Percentiles rank a stretch among this genome's conserved stretches.
These are phyloP conservation scores for Trametes coccinea DNA, from an alignment of 768 basidiomycete genomes.

Conservation along the genomic window DNA sequence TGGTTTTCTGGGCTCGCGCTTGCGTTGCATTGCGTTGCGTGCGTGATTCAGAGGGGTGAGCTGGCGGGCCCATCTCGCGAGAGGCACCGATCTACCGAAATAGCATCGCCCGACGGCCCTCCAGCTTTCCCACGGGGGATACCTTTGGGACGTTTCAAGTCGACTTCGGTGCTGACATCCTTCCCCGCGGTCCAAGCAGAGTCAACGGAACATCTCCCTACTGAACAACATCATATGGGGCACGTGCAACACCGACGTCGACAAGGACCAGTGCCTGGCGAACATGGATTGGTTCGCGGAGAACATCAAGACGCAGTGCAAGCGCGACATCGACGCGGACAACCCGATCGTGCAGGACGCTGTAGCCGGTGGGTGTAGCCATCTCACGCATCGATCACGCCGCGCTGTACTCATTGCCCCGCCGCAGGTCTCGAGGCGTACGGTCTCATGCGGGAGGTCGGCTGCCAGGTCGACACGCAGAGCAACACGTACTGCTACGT, in stretches of 20 bases:
- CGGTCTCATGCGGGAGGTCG: slow-evolving; percentile 57
- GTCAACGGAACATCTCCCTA: slow-evolving; percentile 58
- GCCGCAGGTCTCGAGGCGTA: slow-evolving; percentile 61
- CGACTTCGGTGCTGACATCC: slow-evolving; percentile 3
- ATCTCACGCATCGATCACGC: background rate
- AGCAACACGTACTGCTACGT: slow-evolving; percentile 74
- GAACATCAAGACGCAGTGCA: slow-evolving; percentile 51
- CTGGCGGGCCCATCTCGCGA: background rate
- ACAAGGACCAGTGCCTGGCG: slow-evolving; percentile 51
- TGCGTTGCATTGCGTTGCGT: background rate
- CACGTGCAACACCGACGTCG: slow-evolving; percentile 66
- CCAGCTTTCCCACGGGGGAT: slow-evolving; percentile 3
- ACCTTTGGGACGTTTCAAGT: slow-evolving; percentile 13
- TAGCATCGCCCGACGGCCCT: background rate
- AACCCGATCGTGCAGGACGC: slow-evolving; percentile 57
- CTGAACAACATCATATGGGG: slow-evolving; percentile 77
- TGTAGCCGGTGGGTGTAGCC: slow-evolving; percentile 48
- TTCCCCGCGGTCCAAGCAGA: slow-evolving; percentile 44
- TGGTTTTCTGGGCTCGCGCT: background rate
- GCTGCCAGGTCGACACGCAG: slow-evolving; percentile 57
- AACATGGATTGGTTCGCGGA: slow-evolving; percentile 70
- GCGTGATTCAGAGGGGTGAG: slow-evolving; percentile 16
- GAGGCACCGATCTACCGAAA: background rate
- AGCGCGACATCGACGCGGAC: slow-evolving; percentile 50
- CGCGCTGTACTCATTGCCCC: background rate